Percentiles rank a stretch among this genome's conserved stretches.
phyloP scores from a whole-genome alignment of 371 early-diverging fungal species.

The Apophysomyces elegans region DNA sequence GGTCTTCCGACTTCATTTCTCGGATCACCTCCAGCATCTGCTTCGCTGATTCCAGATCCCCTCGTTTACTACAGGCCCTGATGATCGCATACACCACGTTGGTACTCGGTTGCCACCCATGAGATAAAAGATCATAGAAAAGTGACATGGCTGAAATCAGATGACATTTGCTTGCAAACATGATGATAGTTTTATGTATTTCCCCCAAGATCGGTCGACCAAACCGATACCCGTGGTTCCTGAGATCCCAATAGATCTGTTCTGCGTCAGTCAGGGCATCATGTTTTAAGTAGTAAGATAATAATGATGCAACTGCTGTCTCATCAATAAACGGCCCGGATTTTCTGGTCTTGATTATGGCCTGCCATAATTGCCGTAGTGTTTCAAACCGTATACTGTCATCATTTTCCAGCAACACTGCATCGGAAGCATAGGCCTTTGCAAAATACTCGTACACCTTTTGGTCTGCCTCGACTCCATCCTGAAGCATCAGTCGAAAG shows the following conservation, averaged over 20 bases:
- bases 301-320: conserved; percentile 5
- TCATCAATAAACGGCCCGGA: background rate
- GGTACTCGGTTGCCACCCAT: conserved; percentile 20
- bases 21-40: conserved; percentile 19
- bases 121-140: conserved; percentile 20
- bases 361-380: conserved; percentile 21
- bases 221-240: conserved; percentile 11
- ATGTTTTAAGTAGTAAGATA: conserved; percentile 11
- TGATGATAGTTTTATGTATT: conserved; percentile 13
- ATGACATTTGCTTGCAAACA: conserved; percentile 15
- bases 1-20: conserved; percentile 2
- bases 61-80: conserved; percentile 14
- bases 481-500: conserved; percentile 22
- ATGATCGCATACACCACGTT: conserved; percentile 14
- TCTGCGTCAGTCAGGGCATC: conserved; percentile 18
- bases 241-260: conserved; percentile 25
- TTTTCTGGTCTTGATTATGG: conserved; percentile 11
- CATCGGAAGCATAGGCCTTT: conserved; percentile 16
- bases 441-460: conserved; percentile 18
- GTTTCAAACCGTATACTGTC: conserved; percentile 17
- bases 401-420: background rate
- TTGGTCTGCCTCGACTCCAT: conserved; percentile 11
- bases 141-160: conserved; percentile 24
- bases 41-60: conserved; percentile 18
- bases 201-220: conserved; percentile 10